These are phyloP conservation scores for Deuterostichococcus epilithicus DNA, from an alignment of 139 green algal genomes.

Conservation along the genomic window DNA sequence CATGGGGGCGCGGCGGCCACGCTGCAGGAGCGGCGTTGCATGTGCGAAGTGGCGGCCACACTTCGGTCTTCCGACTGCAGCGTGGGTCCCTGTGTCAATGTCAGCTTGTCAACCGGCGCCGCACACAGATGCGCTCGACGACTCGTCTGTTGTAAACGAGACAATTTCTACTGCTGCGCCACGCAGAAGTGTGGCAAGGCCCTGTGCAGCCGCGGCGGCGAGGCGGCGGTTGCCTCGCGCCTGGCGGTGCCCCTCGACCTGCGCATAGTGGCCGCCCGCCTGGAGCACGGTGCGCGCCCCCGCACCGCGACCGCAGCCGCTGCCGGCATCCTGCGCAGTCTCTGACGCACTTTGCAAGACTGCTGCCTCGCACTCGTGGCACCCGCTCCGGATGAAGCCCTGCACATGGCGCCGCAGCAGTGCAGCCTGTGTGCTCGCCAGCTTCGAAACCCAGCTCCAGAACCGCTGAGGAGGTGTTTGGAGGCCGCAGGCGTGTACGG, in stretches of 20 bases:
- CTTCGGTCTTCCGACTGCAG: no score
- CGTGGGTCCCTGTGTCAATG: no score
- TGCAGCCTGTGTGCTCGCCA: background rate
- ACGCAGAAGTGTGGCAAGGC: background rate
- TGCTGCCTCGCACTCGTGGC: background rate
- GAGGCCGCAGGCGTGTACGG: constrained; percentile 28
- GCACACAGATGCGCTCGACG: no score
- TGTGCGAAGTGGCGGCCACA: no score
- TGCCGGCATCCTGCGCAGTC: background rate
- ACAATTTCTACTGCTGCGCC: no score
- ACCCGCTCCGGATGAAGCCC: background rate
- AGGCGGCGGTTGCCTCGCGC: constrained; percentile 27
- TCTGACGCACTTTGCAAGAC: background rate
- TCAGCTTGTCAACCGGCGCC: no score
- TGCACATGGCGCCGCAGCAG: background rate
- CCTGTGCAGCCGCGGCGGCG: constrained; percentile 29
- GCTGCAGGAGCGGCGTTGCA: no score
- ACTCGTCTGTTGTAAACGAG: no score
- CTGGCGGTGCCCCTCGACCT: constrained; percentile 30
- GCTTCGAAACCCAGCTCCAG: background rate
- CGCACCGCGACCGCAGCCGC: no score
- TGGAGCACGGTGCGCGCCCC: constrained; percentile 9
- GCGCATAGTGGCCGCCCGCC: constrained; percentile 15
- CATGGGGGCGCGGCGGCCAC: no score
- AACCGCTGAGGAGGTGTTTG: background rate